A percentile compares a stretch with the other conserved stretches of the same genome.
Conservation (phyloP, 768 basidiomycete genomes). For the Rhizopogon roseolus region DNA sequence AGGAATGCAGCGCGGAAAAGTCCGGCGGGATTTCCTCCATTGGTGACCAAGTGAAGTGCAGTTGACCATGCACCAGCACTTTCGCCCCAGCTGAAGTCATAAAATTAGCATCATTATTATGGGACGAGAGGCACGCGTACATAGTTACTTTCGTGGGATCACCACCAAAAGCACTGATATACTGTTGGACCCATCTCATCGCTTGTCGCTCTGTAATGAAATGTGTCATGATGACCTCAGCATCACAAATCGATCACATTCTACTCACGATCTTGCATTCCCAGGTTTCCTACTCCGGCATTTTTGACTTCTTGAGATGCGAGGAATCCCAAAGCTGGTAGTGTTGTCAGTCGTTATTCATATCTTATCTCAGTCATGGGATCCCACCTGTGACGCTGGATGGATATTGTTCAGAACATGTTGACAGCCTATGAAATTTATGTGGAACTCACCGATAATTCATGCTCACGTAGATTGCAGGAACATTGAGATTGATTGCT, state of each 20-base stretch:
- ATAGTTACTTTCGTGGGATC: conserved; percentile 40
- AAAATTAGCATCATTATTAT: background rate
- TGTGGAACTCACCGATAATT: conserved; percentile 33
- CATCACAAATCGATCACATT: no score
- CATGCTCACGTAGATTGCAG: conserved; percentile 34
- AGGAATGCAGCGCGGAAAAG: conserved; percentile 21
- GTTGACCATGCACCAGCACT: conserved; percentile 31
- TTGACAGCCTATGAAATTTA: background rate
- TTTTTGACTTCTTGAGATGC: conserved; percentile 46
- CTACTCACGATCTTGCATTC: conserved; percentile 57
- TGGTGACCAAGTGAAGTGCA: conserved; percentile 17
- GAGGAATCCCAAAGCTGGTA: conserved; percentile 40
- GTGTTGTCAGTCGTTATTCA: background rate
- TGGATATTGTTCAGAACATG: background rate
- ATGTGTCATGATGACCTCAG: no score
- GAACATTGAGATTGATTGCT: conserved; percentile 25
- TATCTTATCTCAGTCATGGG: background rate
- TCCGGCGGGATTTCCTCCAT: conserved; percentile 11
- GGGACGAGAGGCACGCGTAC: conserved; percentile 25
- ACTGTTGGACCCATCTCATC: no score
- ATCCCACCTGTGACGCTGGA: conserved; percentile 9
- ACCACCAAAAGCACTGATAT: no score
- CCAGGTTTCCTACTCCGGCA: conserved; percentile 55
- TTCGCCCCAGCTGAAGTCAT: conserved; percentile 22
- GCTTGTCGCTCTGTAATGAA: no score